Base-by-base conservation (phyloP, 1,139 yeast genomes). In the Saccharomyces hybrid region DNA sequence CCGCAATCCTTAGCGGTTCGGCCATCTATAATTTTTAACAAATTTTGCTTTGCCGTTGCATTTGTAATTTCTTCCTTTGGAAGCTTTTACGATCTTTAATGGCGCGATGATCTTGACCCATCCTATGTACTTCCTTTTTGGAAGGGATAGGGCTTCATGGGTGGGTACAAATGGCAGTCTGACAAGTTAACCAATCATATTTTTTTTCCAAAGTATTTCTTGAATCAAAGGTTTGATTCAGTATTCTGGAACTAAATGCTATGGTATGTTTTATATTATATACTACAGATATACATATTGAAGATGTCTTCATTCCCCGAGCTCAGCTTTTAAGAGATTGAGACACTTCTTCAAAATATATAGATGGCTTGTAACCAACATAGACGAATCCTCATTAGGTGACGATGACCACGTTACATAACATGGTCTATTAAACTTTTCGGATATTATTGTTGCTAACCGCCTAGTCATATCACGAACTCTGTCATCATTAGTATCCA, bases 71-170 rank as follows among this genome's bases (percentile, higher is more conserved):
- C 55, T 60, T 54, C 53, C 52, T 49, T 51, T 49, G 44, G 44
- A 38, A 38, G 24, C 11, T 16, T 34, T 9, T 55, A 42, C 52
- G 44, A 38, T 60, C 50, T 56, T 68, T 69, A 82, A 80, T 85
- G 95, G 96, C 89, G 96, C 97, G 96, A 91, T 91, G 97, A 91
- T 91, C 97, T 91, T 89, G 83, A 86, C 96, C 97, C 95, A 76
- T 74, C 77, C 72, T 75, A 79, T 82, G 87, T 77, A 84, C 95
- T 84, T 83, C 79, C 81, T 84, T 61, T 51, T 49, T 56, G 48
- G 91, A 80, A 82, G 93, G 85, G 86, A 80, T 79, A 74, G 77
- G 64, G 65, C 56, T 60, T 53, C 56, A 66, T 77, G 93, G 97
- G 96, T 88, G 97, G 97, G 96, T 81, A 80, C 82, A 82, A 84